phyloP scores from a whole-genome alignment of 108 stramenopile genomes.

The Discostella pseudostelligera region DNA sequence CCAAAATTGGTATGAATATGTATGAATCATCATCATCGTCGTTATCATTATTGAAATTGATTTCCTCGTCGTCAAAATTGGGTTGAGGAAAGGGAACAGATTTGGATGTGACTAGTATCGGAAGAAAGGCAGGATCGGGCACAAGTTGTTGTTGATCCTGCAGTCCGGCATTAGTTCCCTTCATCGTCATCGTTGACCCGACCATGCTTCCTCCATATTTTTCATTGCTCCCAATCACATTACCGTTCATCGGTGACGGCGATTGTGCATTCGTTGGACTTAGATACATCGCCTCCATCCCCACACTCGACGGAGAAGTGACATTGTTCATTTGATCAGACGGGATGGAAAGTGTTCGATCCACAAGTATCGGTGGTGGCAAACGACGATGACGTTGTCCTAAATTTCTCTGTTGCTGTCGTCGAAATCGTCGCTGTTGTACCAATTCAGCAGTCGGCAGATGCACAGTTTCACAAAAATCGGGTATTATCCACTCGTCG shows the following conservation, averaged over 20 bases:
- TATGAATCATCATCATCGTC: slow-evolving; percentile 23
- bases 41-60: not conserved
- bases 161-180: too few relatives aligned
- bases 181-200: too few relatives aligned
- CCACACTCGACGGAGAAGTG: slow-evolving; percentile 30
- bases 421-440: not conserved
- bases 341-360: slow-evolving; percentile 28
- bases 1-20: slow-evolving; percentile 69
- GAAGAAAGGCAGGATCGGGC: slow-evolving; percentile 6
- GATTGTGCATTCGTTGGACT: slow-evolving; percentile 21
- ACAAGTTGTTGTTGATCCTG: not conserved
- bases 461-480: slow-evolving; percentile 45
- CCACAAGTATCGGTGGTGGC: slow-evolving; percentile 24
- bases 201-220: too few relatives aligned
- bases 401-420: not conserved
- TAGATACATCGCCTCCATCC: slow-evolving; percentile 46
- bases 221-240: too few relatives aligned
- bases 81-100: not conserved
- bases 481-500: slow-evolving; percentile 76
- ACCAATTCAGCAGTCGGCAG: slow-evolving; percentile 41
- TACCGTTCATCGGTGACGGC: too few relatives aligned
- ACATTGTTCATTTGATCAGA: slow-evolving; percentile 8
- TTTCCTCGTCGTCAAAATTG: not conserved
- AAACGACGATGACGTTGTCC: not conserved
- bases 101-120: not conserved